phyloP scores from a whole-genome alignment of 2,329 filamentous ascomycete species.

The Chrysoporthe cubensis region DNA sequence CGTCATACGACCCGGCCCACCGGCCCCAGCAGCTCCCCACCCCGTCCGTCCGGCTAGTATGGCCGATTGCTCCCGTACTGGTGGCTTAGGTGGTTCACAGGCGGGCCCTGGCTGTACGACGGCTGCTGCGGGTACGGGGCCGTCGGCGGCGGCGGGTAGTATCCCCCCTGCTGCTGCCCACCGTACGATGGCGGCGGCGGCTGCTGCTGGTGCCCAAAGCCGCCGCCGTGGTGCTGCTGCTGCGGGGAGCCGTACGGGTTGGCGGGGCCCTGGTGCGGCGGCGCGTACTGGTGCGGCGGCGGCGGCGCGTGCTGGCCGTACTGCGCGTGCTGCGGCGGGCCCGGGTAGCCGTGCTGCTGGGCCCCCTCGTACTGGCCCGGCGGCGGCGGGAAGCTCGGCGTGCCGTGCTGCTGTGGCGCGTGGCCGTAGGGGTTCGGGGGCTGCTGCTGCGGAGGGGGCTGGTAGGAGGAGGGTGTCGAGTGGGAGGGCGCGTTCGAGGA shows the following conservation, averaged over 20 bases:
- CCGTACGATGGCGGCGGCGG: conserved; percentile 16
- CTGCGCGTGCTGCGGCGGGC: conserved; percentile 22
- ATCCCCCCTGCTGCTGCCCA: conserved; percentile 32
- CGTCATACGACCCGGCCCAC: background rate
- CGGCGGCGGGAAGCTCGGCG: conserved; percentile 27
- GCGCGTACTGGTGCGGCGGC: conserved; percentile 27
- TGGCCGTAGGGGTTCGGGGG: conserved; percentile 31
- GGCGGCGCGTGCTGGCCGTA: conserved; percentile 36
- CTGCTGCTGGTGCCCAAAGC: conserved; percentile 21
- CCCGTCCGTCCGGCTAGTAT: conserved; percentile 9
- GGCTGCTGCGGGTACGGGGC: conserved; percentile 33
- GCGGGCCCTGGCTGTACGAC: conserved; percentile 29
- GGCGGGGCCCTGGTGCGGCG: conserved; percentile 9
- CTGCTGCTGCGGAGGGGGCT: background rate
- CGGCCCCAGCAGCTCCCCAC: background rate
- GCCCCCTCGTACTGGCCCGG: conserved; percentile 23
- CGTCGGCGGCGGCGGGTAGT: conserved; percentile 34
- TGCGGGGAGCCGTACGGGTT: conserved; percentile 32
- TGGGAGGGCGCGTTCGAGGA: conserved; percentile 30
- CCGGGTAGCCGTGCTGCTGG: conserved; percentile 24
- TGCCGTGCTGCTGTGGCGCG: conserved; percentile 34
- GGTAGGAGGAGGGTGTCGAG: conserved; percentile 32
- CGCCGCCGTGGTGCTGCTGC: conserved; percentile 22
- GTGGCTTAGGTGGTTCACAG: conserved; percentile 22
- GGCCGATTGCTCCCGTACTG: conserved; percentile 26